Base-by-base conservation (phyloP, 331 rosid genomes). In the Dryas integrifolia region DNA sequence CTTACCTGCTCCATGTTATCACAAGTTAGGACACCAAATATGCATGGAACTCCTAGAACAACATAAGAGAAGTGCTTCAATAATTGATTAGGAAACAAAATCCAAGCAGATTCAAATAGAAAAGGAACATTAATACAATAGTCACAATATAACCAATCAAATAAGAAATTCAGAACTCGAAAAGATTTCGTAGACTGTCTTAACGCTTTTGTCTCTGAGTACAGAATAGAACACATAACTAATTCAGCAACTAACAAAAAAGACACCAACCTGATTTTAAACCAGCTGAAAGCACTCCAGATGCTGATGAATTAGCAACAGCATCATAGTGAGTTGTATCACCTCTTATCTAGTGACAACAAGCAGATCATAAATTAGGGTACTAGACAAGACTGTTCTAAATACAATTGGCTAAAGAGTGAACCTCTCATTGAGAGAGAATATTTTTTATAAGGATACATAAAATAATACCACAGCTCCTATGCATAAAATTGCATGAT, bases 281-380 rank as follows among this genome's bases (percentile, higher is more conserved):
- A 50, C 96, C 82, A 11, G 99, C 99, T 41, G 96, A 89, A 80
- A 91, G 99, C 50, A 91, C 96, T 80, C 99, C 99, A 41, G 97
- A 92, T 67, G 99, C 93, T 44, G 92, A 83, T 62, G 97, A 88
- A 78, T 92, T 95, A 67, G 91, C 96, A 70, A 95, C 98, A 43
- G 92, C 92, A 40, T 89, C 98, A 77, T 95, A 95, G 72, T 95
- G 99, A 60, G 93, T 72, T 76, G 99, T 95, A 80, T 95, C 99
- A 38, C 97, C 97, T 80, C 92, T 86, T 71, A 92, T 72, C 98
- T 94, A 83, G 61, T 43, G 62, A 70, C 55, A 80, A 53, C 6
- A 39, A 72, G 35, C 60, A 64, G 66, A 53, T 72, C 69, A 48
- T 71, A 70, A 57, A 45, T 48, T 55, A 49, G 61, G 39, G 47